Evolutionary conservation across 192 early-diverging fungal species (phyloP), one percentile per base, ranked within the genome.

Genomic region (Entophlyctis luteolus): DNA sequence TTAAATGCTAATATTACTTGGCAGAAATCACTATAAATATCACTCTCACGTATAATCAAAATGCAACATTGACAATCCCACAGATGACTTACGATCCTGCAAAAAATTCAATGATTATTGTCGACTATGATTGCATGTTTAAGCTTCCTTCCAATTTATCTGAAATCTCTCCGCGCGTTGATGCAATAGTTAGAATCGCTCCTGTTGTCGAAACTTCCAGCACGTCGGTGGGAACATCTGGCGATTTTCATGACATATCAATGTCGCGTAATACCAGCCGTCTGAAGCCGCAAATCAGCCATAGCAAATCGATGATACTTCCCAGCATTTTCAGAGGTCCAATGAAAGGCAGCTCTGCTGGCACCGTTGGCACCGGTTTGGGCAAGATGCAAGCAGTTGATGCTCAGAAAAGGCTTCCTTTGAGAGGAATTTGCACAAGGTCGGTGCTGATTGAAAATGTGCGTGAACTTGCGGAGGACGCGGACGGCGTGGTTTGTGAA

Each of bases 91-190:
- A 54, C 36, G 36, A 20, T 14, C n/a, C 14, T 22, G 14, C 63
- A 16, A 14, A 12, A 27, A 34, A 16, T 14, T 16, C 8, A 18
- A n/a, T 23, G 8, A 55, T 28, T 12, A n/a, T 52, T 5, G 55
- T 66, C 6, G 48, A 52, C 16, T 66, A 54, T 66, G 63, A 66
- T 54, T 66, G 63, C 36, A 2, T 25, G 20, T 66, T 66, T 27
- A 34, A 66, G 14, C 48, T 66, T 20, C 63, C 63, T 5, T 28
- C 48, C 4, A 42, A 42, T 10, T 16, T 16, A 16, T 28, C 48
- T 32, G 25, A 14, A 33, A 22, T 22, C 8, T 36, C 63, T 12
- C 63, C 48, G 55, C 63, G 36, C 27, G 18, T 66, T 12, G 63
- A 66, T 12, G 32, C 49, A 4, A 66, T 35, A 34, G 10, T 66